Base-by-base conservation (phyloP, 768 basidiomycete genomes). In the Rubroboletus satanas region DNA sequence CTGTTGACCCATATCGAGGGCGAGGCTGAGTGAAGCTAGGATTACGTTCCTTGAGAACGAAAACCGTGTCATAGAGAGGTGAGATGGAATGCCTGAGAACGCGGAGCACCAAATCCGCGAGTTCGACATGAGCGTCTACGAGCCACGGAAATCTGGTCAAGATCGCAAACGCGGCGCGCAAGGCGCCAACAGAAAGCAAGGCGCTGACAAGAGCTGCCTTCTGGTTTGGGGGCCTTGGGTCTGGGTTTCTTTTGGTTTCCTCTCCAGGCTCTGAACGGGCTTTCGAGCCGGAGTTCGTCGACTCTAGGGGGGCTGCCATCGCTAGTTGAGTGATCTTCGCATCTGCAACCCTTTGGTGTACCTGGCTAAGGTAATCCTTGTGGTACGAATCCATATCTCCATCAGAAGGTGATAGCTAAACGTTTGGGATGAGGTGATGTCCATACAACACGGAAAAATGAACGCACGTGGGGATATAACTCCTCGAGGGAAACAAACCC, bases 401-500 rank as follows among this genome's bases (percentile, higher is more conserved):
- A 57, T 98, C 97, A 29, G 72, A 69, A 0, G 93, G 93, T 1
- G 81, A 77, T 32, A 94, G 74, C 90, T 93, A 64, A 9, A 36
- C 18, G 45, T n/a, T 51, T 41, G 29, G 21, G 28, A 45, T 65
- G 23, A 69, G 43, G 3, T 26, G 8, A 51, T 8, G 29, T 36
- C n/a, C 15, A 51, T 35, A 31, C 12, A 29, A 55, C 11, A 52
- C 8, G 23, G 51, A 44, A 21, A 26, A 53, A 29, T 21, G 11
- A 28, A 73, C 86, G 61, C 65, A 95, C 93, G 73, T 98, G 95
- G n/a, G 90, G 84, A 73, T 93, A 93, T 11, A 99, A 72, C 66
- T 97, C 96, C 65, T 93, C 86, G 9, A 96, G 71, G 4, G 85
- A 81, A 52, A 98, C 81, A 66, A 95, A 89, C 2, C 89, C 88